Conservation (phyloP, 2,329 filamentous ascomycete species). For the Colletotrichum spaethianum region DNA sequence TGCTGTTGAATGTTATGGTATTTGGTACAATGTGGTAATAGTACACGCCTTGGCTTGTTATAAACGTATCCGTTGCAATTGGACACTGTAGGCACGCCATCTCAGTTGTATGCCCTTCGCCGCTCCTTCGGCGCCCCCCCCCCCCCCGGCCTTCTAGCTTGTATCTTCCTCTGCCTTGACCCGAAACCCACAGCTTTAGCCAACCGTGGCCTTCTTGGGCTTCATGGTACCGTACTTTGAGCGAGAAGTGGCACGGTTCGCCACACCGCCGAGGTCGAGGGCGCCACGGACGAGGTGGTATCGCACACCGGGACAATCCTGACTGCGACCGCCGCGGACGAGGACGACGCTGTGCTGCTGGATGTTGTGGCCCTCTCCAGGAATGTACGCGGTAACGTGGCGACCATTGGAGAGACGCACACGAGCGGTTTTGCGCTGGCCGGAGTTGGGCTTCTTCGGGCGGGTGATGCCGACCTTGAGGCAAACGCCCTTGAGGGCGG, state of each 20-base stretch:
- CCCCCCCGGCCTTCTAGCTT: too few species aligned
- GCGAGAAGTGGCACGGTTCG: conserved; percentile 84
- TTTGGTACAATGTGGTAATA: conserved; percentile 32
- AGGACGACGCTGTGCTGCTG: conserved; percentile 98
- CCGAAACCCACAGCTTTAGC: conserved; percentile 46
- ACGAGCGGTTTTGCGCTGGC: conserved; percentile 95
- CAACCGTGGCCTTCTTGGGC: conserved; percentile 83
- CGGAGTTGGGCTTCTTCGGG: conserved; percentile 99
- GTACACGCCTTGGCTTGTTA: conserved; percentile 15
- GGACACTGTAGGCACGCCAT: neutral
- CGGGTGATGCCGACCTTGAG: conserved; percentile 93
- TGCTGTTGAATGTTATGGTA: neutral
- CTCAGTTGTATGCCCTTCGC: too few species aligned
- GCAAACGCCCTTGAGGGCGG: conserved; percentile 95
- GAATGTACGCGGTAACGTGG: conserved; percentile 93
- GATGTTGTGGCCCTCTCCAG: conserved; percentile 97
- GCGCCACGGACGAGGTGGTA: conserved; percentile 95
- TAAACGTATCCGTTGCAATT: neutral
- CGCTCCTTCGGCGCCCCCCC: neutral
- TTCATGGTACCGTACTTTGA: conserved; percentile 99
- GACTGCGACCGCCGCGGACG: conserved; percentile 90
- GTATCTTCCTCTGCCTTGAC: neutral
- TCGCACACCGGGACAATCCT: conserved; percentile 98
- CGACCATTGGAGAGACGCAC: conserved; percentile 89
- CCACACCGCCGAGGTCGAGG: conserved; percentile 94